Conservation (phyloP, 2,329 filamentous ascomycete genomes). For the Zymoseptoria brevis region DNA sequence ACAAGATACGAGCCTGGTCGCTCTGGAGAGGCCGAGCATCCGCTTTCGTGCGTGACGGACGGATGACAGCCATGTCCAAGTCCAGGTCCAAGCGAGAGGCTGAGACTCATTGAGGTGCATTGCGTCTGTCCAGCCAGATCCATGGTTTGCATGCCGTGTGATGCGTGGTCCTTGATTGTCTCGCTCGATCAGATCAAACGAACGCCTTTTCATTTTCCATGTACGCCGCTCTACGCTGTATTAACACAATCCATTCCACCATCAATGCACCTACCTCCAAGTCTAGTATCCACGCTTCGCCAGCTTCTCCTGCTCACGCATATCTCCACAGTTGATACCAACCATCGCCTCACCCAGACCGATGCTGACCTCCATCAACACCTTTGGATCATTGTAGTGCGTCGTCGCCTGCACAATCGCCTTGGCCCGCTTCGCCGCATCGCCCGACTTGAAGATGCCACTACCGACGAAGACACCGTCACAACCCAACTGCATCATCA, state of each 20-base stretch:
- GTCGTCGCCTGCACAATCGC: slow-evolving; percentile 93
- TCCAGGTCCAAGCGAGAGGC: too few species aligned
- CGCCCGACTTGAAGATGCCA: slow-evolving; percentile 94
- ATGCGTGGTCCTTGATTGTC: too few species aligned
- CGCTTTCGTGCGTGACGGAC: too few species aligned
- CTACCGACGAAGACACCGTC: slow-evolving; percentile 96
- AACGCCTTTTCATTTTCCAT: neutral
- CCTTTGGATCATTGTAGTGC: slow-evolving; percentile 76
- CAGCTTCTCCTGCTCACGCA: slow-evolving; percentile 74
- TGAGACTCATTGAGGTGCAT: too few species aligned
- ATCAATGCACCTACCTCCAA: neutral
- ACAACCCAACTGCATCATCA: slow-evolving; percentile 99
- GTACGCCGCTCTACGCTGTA: neutral
- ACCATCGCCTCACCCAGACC: slow-evolving; percentile 98
- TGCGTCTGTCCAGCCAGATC: too few species aligned
- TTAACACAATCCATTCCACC: neutral
- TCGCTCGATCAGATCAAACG: neutral
- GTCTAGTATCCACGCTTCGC: slow-evolving; percentile 72
- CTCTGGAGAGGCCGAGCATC: too few species aligned
- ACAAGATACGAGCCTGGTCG: neutral
- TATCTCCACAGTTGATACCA: slow-evolving; percentile 75
- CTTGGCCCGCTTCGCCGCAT: slow-evolving; percentile 80
- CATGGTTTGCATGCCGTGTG: too few species aligned
- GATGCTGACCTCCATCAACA: slow-evolving; percentile 78
- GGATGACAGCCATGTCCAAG: too few species aligned